phyloP scores from a whole-genome alignment of 345 rosid genomes.

The Sisymbrium irio region DNA sequence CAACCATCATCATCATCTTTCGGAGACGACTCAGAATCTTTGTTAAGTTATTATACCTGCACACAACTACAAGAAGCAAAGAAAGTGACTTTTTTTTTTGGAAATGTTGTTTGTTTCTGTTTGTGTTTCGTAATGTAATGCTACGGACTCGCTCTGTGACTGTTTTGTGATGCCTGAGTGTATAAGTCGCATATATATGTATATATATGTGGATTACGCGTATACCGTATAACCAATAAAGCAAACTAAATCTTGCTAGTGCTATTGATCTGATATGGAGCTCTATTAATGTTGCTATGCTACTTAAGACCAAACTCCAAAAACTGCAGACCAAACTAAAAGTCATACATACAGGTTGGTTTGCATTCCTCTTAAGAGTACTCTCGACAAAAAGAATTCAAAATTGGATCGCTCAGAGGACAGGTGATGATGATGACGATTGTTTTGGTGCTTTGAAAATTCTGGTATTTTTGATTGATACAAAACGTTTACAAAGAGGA shows the following conservation, averaged over 20 bases:
- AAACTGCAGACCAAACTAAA: background rate
- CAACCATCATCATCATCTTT: conserved; percentile 2
- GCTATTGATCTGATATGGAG: background rate
- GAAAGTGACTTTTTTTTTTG: background rate
- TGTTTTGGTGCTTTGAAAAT: background rate
- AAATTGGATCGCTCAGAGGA: background rate
- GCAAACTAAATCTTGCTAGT: background rate
- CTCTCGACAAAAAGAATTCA: background rate
- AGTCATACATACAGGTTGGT: background rate
- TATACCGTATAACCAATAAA: background rate
- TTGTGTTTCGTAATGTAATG: conserved; percentile 12
- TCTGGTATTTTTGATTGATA: conserved; percentile 2
- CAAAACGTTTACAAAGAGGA: background rate
- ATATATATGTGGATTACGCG: background rate
- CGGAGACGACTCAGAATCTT: background rate
- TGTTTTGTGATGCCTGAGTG: conserved; percentile 15
- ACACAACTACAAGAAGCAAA: background rate
- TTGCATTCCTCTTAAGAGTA: background rate
- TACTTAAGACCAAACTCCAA: background rate
- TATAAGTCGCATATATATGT: background rate
- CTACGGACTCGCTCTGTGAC: background rate
- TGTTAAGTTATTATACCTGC: background rate
- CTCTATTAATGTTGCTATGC: background rate
- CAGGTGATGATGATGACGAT: background rate
- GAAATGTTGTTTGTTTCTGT: background rate